A percentile compares a stretch with the other conserved stretches of the same genome.
Evolutionary conservation across 768 basidiomycete species (phyloP).

Genomic region (Russula foetens): DNA sequence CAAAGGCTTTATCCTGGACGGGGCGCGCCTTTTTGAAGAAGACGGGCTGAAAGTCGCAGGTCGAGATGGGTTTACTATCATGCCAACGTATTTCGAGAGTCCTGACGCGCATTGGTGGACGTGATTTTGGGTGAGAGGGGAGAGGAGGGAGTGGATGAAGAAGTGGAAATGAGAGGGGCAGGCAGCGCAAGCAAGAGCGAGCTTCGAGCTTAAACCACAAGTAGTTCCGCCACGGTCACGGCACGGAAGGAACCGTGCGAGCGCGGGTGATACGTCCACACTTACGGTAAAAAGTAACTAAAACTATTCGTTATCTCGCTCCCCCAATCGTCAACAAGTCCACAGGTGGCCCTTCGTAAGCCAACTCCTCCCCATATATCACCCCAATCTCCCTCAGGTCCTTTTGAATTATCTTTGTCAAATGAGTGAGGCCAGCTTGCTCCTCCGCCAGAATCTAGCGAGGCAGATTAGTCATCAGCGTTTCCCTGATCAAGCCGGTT

Average conservation of each 20-base stretch:
- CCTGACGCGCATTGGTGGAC: conserved; percentile 62
- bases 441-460: conserved; percentile 64
- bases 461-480: background rate
- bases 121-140: conserved; percentile 9
- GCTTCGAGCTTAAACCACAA: conserved; percentile 5
- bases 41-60: conserved; percentile 90
- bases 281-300: background rate
- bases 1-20: conserved; percentile 44
- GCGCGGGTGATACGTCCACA: background rate
- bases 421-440: conserved; percentile 71
- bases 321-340: background rate
- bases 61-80: conserved; percentile 91
- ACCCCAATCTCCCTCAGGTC: conserved; percentile 37
- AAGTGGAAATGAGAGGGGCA: background rate
- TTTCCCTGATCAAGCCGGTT: background rate
- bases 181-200: background rate
- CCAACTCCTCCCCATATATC: conserved; percentile 19
- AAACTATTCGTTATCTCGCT: background rate
- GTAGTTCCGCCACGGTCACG: background rate
- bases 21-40: conserved; percentile 78
- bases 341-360: background rate
- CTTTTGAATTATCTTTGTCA: conserved; percentile 65
- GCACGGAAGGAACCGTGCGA: background rate
- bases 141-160: background rate
- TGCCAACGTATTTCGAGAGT: conserved; percentile 96